Evolutionary conservation across 805 yeast genomes (phyloP).

Genomic region (Torulaspora delbrueckii): DNA sequence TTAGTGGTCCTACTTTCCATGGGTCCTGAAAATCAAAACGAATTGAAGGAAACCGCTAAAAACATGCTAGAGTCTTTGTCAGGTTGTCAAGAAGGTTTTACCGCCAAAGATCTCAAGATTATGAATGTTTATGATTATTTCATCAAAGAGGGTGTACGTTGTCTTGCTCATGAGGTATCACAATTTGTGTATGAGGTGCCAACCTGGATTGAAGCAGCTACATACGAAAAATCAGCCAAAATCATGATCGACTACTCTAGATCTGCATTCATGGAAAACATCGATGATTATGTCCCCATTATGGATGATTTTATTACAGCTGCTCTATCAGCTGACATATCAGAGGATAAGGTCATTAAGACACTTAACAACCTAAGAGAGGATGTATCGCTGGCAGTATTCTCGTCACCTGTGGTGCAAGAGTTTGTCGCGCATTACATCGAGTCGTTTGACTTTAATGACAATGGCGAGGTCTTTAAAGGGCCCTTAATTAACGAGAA

Average conservation of each 20-base stretch:
- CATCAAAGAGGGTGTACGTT: constrained; percentile 4
- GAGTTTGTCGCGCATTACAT: constrained; percentile 24
- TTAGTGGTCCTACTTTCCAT: constrained; percentile 9
- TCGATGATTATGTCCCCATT: constrained; percentile 10
- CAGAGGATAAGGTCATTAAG: constrained; percentile 26
- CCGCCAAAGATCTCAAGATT: constrained; percentile 5
- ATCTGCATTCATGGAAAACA: constrained; percentile 19
- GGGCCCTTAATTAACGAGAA: constrained; percentile 34
- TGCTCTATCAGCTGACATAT: constrained; percentile 17
- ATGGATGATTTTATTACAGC: constrained; percentile 23
- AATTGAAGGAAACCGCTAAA: constrained; percentile 18
- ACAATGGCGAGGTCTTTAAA: constrained; percentile 29
- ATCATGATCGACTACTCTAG: constrained; percentile 35
- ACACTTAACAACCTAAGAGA: constrained; percentile 28
- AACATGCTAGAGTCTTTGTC: constrained; percentile 15
- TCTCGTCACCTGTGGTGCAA: constrained; percentile 16
- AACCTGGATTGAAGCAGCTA: constrained; percentile 29
- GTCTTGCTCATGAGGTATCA: constrained; percentile 26
- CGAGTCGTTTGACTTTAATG: constrained; percentile 25
- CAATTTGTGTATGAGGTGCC: constrained; percentile 37
- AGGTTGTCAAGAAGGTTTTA: constrained; percentile 16
- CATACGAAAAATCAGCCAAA: constrained; percentile 33
- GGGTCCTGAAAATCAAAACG: constrained; percentile 14
- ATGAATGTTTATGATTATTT: constrained; percentile 8
- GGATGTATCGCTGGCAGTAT: neutral